Percentiles rank a stretch among this genome's conserved stretches.
Evolutionary conservation across 1,284 basidiomycete species (phyloP).

Genomic region (Pulveroboletus sp.): DNA sequence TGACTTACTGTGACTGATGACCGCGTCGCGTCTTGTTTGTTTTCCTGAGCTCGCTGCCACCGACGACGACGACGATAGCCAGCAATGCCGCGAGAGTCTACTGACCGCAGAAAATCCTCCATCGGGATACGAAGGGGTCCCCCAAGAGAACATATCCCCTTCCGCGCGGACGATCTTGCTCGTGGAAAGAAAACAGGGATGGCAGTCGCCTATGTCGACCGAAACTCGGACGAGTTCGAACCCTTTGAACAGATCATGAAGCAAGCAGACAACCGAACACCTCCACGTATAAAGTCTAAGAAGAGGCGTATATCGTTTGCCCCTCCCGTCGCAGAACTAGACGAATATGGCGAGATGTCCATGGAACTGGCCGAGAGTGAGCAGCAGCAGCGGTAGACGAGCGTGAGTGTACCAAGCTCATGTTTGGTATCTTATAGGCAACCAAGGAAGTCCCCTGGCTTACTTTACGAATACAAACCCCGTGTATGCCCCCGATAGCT

Average conservation of each 20-base stretch:
- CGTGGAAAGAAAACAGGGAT: slow-evolving; percentile 77
- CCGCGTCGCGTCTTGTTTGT: slow-evolving; percentile 27
- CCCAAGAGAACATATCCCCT: slow-evolving; percentile 65
- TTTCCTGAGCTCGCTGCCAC: slow-evolving; percentile 17
- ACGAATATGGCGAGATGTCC: slow-evolving; percentile 65
- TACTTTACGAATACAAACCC: slow-evolving; percentile 52
- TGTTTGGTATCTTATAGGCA: slow-evolving; percentile 8
- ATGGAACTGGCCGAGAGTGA: slow-evolving; percentile 66
- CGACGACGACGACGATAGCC: slow-evolving; percentile 26
- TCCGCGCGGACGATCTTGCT: slow-evolving; percentile 65
- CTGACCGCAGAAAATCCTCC: slow-evolving; percentile 32
- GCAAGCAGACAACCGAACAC: slow-evolving; percentile 63
- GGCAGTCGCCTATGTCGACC: slow-evolving; percentile 60
- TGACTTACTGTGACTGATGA: slow-evolving; percentile 31
- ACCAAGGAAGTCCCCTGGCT: slow-evolving; percentile 45
- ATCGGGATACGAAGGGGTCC: slow-evolving; percentile 33
- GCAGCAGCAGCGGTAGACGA: slow-evolving; percentile 9
- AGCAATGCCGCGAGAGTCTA: slow-evolving; percentile 27
- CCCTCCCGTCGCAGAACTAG: slow-evolving; percentile 38
- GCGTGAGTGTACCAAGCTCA: slow-evolving; percentile 7
- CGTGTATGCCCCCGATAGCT: slow-evolving; percentile 43
- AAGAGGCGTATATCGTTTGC: slow-evolving; percentile 42
- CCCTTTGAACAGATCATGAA: slow-evolving; percentile 72
- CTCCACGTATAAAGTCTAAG: slow-evolving; percentile 47
- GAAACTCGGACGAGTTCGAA: slow-evolving; percentile 82